Base-by-base conservation (phyloP, 768 basidiomycete species). In the Boletus rubroflammeus region DNA sequence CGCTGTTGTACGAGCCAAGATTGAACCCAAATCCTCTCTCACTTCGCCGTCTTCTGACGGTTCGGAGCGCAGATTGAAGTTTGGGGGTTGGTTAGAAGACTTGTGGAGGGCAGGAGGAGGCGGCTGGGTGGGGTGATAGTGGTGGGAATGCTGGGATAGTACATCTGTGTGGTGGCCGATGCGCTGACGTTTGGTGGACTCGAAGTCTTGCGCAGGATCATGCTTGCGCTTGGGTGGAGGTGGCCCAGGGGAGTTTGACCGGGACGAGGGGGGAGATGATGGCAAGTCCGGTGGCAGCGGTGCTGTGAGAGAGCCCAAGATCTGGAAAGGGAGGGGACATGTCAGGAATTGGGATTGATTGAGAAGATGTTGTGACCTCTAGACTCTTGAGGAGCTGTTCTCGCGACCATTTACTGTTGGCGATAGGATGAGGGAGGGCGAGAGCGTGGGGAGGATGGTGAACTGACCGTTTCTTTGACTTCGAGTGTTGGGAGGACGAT, bases 41-140 rank as follows among this genome's bases (percentile, higher is more conserved):
- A 80, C 71, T 57, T 78, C 78, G 35, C 78, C 78, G 53, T 78
- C 78, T 55, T 79, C 78, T 34, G 72, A 63, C 3, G 76, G 74
- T 36, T 80, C 76, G 50, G 74, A 68, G 55, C 76, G 69, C 35
- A 67, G 55, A 43, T 61, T 64, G 51, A 60, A 66, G 60, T 41
- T 55, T 42, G 63, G n/a, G 1, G 62, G 50, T 35, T 53, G 58
- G 54, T 58, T 67, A 34, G 67, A 57, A 42, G 63, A n/a, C 62
- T 59, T 62, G 48, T 57, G 57, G 32, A 36, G 55, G 43, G 55
- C 36, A 26, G 60, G 60, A 21, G 54, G 59, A 9, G 62, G 65
- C 11, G 60, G 62, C 53, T 65, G 69, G 44, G 59, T 55, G 49
- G 48, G 65, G 55, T 65, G 62, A 59, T 65, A 66, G 62, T 66